phyloP scores from a whole-genome alignment of 768 basidiomycete genomes.

The Amanita brunnescens region DNA sequence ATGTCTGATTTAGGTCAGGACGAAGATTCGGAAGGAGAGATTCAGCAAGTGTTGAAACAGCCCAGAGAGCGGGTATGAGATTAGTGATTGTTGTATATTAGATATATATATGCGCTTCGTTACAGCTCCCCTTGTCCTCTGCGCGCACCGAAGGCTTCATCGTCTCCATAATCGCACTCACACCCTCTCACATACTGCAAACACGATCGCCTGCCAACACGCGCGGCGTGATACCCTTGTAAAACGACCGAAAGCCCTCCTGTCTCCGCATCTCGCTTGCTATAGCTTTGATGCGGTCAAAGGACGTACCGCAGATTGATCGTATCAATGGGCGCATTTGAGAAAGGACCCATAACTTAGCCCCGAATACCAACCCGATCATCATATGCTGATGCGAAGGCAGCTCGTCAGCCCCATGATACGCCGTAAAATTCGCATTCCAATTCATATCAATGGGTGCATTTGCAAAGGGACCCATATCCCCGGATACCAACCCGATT shows the following conservation, averaged over 20 bases:
- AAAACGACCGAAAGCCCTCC: slow-evolving; percentile 87
- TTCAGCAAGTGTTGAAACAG: slow-evolving; percentile 46
- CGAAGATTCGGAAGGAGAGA: slow-evolving; percentile 57
- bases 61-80: slow-evolving; percentile 52
- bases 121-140: slow-evolving; percentile 32
- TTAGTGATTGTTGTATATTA: neutral
- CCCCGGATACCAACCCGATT: neutral
- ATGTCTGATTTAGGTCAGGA: slow-evolving; percentile 61
- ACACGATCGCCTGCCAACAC: slow-evolving; percentile 92
- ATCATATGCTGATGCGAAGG: slow-evolving; percentile 95
- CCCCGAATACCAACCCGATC: slow-evolving; percentile 92
- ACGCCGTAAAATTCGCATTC: slow-evolving; percentile 97
- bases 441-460: too few species aligned
- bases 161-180: slow-evolving; percentile 66
- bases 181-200: slow-evolving; percentile 95
- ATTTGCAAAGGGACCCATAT: neutral
- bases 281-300: slow-evolving; percentile 72
- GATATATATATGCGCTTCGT: too few species aligned
- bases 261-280: slow-evolving; percentile 88
- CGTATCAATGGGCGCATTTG: slow-evolving; percentile 95
- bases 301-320: slow-evolving; percentile 69
- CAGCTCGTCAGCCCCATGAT: slow-evolving; percentile 72
- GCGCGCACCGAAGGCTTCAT: slow-evolving; percentile 45
- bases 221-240: slow-evolving; percentile 97
- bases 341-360: slow-evolving; percentile 98